Evolutionary conservation across 2,329 filamentous ascomycete genomes (phyloP), one percentile per base, ranked within the genome.

Genomic region (Lecanicillium sp.): DNA sequence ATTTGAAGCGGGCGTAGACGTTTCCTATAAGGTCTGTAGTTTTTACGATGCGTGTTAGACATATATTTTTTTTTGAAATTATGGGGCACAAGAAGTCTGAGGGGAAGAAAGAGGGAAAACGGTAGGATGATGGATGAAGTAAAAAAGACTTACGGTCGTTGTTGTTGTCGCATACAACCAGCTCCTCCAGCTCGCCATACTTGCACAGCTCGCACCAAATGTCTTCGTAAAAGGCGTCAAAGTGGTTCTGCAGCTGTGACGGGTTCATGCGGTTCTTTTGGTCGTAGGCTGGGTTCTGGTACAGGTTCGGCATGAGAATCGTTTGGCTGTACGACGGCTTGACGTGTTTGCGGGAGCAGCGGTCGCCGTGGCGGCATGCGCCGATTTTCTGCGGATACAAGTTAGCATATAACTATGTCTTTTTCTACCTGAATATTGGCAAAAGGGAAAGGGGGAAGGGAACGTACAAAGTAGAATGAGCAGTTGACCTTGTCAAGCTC

Each of bases 401-500:
- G 40, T 42, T 48, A 36, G 38, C 25, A 5, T 20, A 30, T 1
- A 8, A 13, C n/a, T n/a, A n/a, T 17, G 16, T n/a, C 16, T 19
- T 29, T 32, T 14, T 9, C 9, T n/a, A 27, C 33, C 16, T 13
- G 19, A 33, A 33, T 9, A 11, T 7, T 19, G 15, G 17, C 4
- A 16, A 7, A 14, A 5, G 17, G 15, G 20, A 19, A 19, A 19
- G 15, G 17, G 25, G n/a, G 16, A 18, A 22, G 12, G 28, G 14
- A 28, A 54, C 61, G 51, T 57, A 64, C 62, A 45, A 68, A 68
- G 80, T 98, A 98, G 78, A 98, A 98, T 42, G 85, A 92, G 78
- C 92, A 95, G 77, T 96, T 95, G 71, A 95, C 89, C 62, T 90
- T 98, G 80, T 98, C 92, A 66, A 96, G 92, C 75, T 98, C 92